Percentiles rank a stretch among this genome's conserved stretches.
Evolutionary conservation across 306 rosid genomes (phyloP).

Genomic region (Herpetospermum pedunculosum): DNA sequence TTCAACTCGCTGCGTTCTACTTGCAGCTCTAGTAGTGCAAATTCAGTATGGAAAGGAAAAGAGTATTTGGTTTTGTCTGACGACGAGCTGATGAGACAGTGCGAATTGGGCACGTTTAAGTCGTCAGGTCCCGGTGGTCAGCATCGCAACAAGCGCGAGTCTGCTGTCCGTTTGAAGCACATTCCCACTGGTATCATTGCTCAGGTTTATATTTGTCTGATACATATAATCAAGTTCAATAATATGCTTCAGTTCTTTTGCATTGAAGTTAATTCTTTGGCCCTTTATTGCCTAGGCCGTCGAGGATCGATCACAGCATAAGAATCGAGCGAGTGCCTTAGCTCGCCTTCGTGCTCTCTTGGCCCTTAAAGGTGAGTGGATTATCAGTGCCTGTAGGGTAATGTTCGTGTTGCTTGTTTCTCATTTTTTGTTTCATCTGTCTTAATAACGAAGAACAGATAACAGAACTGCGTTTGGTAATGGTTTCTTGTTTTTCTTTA

Average conservation of each 20-base stretch:
- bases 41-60: conserved; percentile 9
- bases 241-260: background rate
- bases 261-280: background rate
- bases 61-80: conserved; percentile 51
- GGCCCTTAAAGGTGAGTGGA: conserved; percentile 50
- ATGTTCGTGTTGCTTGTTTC: background rate
- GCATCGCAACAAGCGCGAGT: conserved; percentile 88
- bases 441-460: no score
- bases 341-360: conserved; percentile 68
- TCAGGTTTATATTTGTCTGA: conserved; percentile 34
- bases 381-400: no score
- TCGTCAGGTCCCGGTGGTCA: conserved; percentile 89
- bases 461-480: no score
- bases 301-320: conserved; percentile 92
- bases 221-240: background rate
- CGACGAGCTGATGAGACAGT: conserved; percentile 62
- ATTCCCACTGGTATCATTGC: conserved; percentile 69
- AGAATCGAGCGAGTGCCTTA: conserved; percentile 75
- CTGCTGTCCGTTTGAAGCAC: conserved; percentile 84
- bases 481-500: no score
- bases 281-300: conserved; percentile 39
- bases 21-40: background rate
- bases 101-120: conserved; percentile 71
- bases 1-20: conserved; percentile 6
- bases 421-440: background rate